Evolutionary conservation across 768 basidiomycete species (phyloP).

Genomic region (Macrolepiota albuminosa): DNA sequence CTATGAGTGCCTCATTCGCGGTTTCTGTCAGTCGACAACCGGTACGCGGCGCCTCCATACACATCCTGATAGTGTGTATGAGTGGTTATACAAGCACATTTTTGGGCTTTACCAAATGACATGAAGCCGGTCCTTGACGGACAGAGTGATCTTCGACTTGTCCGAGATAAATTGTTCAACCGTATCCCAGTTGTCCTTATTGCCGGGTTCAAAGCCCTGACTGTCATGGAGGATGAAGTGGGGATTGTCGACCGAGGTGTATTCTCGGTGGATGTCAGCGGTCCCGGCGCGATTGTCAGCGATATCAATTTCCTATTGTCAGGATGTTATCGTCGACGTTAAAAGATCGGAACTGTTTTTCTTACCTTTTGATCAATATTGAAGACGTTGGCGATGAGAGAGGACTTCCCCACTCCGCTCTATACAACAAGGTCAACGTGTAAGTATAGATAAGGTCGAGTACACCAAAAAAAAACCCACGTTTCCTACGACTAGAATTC

Average conservation of each 20-base stretch:
- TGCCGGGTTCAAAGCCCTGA: neutral
- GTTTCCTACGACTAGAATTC: conserved; percentile 3
- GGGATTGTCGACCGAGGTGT: neutral
- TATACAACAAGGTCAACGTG: neutral
- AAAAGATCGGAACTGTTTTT: neutral
- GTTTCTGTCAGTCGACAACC: neutral
- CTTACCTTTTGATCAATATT: neutral
- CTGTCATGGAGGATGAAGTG: conserved; percentile 3
- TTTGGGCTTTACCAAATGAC: neutral
- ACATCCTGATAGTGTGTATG: neutral
- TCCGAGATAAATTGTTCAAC: neutral
- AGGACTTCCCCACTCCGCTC: neutral
- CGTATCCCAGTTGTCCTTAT: neutral
- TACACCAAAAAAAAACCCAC: neutral
- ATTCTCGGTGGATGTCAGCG: neutral
- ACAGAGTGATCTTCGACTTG: neutral
- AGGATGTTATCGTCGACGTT: neutral
- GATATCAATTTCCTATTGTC: conserved; percentile 3
- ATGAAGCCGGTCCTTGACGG: neutral
- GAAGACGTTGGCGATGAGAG: conserved; percentile 1
- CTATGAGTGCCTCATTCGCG: neutral
- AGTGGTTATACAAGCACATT: neutral
- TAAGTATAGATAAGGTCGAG: too few relatives aligned
- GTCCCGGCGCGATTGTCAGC: neutral
- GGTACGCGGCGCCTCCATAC: neutral